Base-by-base conservation (phyloP, 371 early-diverging fungal species). In the Apophysomyces trapeziformis region DNA sequence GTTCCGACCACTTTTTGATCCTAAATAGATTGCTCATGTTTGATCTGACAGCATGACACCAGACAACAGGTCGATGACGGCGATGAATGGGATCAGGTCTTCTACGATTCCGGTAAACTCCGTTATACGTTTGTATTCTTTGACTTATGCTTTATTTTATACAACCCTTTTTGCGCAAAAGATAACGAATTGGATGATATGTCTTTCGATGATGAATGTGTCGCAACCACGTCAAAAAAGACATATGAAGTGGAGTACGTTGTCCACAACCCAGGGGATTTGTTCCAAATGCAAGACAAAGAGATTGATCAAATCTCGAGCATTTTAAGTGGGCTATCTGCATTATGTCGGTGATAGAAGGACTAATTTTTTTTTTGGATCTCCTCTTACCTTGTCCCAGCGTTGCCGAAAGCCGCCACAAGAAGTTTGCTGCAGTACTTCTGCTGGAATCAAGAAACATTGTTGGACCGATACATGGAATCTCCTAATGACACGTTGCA, bases 371-470 rank as follows among this genome's bases (percentile, higher is more conserved):
- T 5, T 26, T 38, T 5, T 26, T 26, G 32, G 32, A 26, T 26
- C 32, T 26, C 32, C 32, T 26, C 32, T 26, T 26, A 35, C 18
- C 36, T 39, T 39, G 11, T 9, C 36, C 44, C 37, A 64, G 95
- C 93, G 14, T 72, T 93, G 58, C 68, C 77, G 0, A 68, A 68
- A 14, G 77, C 88, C 32, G 88, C 90, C 69, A 81, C 89, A 7
- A 82, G 86, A 32, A 89, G 90, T 13, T 75, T 96, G 64, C 82
- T 96, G 47, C 88, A 93, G 50, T 78, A 86, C 73, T 95, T 90
- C 77, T 83, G 87, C 67, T 97, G 97, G 97, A 95, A 96, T 78
- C 95, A 95, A 77, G 98, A 99, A 70, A 79, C 86, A 60, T 79
- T 97, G 21, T 85, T 97, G 57, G 98, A 98, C 72, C 79, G 85